phyloP scores from a whole-genome alignment of 495 filamentous ascomycete genomes.

The Podospora didyma region DNA sequence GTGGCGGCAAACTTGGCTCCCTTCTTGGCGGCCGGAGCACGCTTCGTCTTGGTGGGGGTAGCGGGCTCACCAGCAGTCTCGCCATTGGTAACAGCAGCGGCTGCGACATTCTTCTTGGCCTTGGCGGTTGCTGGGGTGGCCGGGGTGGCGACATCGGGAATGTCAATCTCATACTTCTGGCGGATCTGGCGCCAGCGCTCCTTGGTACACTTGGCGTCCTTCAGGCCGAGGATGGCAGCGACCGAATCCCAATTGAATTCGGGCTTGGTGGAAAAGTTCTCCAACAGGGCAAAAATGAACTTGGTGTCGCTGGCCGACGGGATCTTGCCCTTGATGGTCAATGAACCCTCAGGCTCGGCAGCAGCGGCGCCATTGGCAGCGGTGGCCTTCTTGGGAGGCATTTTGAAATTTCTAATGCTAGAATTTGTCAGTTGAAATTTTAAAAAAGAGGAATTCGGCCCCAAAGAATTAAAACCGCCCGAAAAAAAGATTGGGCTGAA shows the following conservation, averaged over 20 bases:
- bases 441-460: too few species aligned
- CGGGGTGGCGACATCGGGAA: not conserved
- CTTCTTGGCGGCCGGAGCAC: not conserved
- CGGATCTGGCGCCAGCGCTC: slow-evolving; percentile 15
- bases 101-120: not conserved
- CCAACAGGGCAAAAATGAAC: slow-evolving; percentile 1
- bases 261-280: slow-evolving; percentile 3
- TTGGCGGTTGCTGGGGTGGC: too few species aligned
- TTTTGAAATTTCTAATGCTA: not conserved
- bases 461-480: too few species aligned
- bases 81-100: not conserved
- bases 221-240: not conserved
- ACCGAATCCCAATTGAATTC: slow-evolving; percentile 10
- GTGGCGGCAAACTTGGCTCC: not conserved
- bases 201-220: slow-evolving; percentile 4
- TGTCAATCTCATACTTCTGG: not conserved
- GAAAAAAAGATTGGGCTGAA: too few species aligned
- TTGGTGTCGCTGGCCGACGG: not conserved
- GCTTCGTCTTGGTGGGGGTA: not conserved
- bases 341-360: not conserved
- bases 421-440: too few species aligned
- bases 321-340: not conserved
- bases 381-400: slow-evolving; percentile 6
- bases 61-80: not conserved
- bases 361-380: too few species aligned